Conservation (phyloP, 306 rosid species). For the Quercus alba region DNA sequence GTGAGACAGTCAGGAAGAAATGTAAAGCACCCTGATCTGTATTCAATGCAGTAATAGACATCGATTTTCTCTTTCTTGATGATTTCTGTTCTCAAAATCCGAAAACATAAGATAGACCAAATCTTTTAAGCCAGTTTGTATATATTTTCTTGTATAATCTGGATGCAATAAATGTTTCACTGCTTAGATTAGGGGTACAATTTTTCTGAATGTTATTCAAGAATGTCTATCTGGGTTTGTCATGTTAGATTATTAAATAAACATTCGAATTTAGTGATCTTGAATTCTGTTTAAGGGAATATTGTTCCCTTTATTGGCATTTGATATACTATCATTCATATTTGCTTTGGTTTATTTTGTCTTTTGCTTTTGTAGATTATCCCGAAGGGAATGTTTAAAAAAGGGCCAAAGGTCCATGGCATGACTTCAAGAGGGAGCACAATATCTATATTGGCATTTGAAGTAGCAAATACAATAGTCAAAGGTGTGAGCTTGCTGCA, state of each 20-base stretch:
- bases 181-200: background rate
- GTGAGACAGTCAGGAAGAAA: background rate
- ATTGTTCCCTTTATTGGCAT: slow-evolving; percentile 3
- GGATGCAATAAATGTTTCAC: background rate
- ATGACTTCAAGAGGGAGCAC: slow-evolving; percentile 51
- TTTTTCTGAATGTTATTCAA: background rate
- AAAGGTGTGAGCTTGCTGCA: slow-evolving; percentile 66
- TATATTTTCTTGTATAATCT: background rate
- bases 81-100: background rate
- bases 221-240: background rate
- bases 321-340: background rate
- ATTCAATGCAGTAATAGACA: background rate
- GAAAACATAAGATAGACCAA: background rate
- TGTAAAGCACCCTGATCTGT: background rate
- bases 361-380: slow-evolving; percentile 10
- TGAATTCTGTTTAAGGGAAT: background rate
- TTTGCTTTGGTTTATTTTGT: slow-evolving; percentile 14
- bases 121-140: background rate
- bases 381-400: too few species aligned
- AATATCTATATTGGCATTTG: slow-evolving; percentile 84
- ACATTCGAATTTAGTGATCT: background rate
- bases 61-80: background rate
- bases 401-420: slow-evolving; percentile 1
- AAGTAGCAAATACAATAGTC: slow-evolving; percentile 88
- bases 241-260: background rate